Conservation (phyloP, 805 yeast genomes). For the Saturnispora zaruensis region DNA sequence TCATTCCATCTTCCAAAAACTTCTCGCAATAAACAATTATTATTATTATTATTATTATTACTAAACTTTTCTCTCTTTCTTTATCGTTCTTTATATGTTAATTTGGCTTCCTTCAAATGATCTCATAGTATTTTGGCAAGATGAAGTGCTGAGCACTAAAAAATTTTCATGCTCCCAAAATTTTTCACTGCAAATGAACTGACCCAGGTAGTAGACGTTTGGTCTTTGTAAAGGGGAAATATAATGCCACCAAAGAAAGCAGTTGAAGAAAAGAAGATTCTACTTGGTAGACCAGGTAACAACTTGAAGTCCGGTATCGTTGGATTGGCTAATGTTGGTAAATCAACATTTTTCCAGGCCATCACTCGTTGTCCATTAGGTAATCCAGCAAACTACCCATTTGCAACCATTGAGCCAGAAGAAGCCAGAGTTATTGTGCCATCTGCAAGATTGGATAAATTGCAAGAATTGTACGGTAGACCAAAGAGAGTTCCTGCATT, state of each 20-base stretch:
- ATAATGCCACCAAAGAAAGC: slow-evolving; percentile 35
- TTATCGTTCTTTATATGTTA: not conserved
- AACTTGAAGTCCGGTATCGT: slow-evolving; percentile 69
- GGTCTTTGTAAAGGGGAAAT: not conserved
- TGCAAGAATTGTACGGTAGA: slow-evolving; percentile 69
- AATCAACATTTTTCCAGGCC: slow-evolving; percentile 96
- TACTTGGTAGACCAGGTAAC: slow-evolving; percentile 35
- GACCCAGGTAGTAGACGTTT: not conserved
- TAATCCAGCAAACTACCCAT: slow-evolving; percentile 96
- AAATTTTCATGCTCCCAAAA: not conserved
- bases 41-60: no score
- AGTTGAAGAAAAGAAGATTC: slow-evolving; percentile 30
- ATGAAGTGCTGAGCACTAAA: not conserved
- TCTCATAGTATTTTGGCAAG: not conserved
- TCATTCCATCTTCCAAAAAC: not conserved
- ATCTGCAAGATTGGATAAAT: slow-evolving; percentile 74
- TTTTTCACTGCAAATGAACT: not conserved
- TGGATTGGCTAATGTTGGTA: slow-evolving; percentile 92
- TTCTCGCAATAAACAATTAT: not conserved
- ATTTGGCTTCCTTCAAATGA: not conserved
- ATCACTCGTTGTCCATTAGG: slow-evolving; percentile 89
- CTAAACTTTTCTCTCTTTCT: not conserved
- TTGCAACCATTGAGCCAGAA: slow-evolving; percentile 97
- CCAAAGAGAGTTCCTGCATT: slow-evolving; percentile 84
- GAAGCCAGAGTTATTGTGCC: slow-evolving; percentile 95